Evolutionary conservation across 352 stramenopile species (phyloP).

Genomic region (Saprolegnia parasitica): DNA sequence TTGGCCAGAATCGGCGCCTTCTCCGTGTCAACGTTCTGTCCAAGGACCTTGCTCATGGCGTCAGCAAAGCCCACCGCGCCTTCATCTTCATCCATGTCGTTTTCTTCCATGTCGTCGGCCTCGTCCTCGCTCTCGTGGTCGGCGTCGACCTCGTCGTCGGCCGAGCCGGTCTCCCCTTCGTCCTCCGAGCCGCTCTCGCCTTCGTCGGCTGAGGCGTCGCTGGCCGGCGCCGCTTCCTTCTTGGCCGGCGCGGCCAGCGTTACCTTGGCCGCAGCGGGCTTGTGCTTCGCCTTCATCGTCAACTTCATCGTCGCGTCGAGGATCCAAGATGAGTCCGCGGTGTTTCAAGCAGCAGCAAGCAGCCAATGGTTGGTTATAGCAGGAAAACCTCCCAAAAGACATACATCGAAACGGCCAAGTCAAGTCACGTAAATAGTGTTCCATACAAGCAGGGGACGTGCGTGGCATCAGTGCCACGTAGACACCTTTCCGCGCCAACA

Average conservation of each 20-base stretch:
- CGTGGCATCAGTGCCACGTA: too few relatives aligned
- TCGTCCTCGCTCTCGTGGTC: constrained; percentile 32
- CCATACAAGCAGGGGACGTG: background rate
- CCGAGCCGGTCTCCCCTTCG: constrained; percentile 25
- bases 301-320: constrained; percentile 18
- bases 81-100: constrained; percentile 32
- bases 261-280: background rate
- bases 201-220: constrained; percentile 18
- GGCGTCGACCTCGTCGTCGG: constrained; percentile 14
- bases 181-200: constrained; percentile 14
- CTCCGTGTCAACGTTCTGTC: constrained; percentile 62
- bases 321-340: background rate
- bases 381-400: background rate
- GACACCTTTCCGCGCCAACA: too few relatives aligned
- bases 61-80: constrained; percentile 77
- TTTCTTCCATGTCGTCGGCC: constrained; percentile 12
- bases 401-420: background rate
- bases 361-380: constrained; percentile 20
- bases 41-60: constrained; percentile 81
- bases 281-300: constrained; percentile 26
- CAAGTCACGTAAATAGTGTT: background rate
- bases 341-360: background rate
- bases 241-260: constrained; percentile 31
- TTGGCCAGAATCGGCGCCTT: constrained; percentile 78
- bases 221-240: constrained; percentile 29